Conservation (phyloP, 495 filamentous ascomycete species). For the Xylaria sp. region DNA sequence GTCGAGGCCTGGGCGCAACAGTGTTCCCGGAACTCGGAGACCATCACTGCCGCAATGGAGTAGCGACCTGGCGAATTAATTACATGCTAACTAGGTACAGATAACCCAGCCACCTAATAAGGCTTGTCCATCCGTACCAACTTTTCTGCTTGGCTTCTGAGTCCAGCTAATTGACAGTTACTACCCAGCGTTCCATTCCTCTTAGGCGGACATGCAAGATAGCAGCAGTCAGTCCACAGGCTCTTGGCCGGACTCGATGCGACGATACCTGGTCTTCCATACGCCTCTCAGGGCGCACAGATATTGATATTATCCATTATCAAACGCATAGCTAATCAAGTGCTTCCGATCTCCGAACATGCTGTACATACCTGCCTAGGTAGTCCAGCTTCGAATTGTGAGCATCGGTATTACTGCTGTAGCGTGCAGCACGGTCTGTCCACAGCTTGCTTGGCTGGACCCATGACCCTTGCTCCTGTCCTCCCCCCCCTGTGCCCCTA, state of each 20-base stretch:
- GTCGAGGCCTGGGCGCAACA: neutral
- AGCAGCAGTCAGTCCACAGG: neutral
- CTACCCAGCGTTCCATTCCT: neutral
- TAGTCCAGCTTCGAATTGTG: neutral
- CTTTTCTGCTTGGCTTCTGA: neutral
- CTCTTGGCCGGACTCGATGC: neutral
- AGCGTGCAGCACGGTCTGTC: conserved; percentile 4
- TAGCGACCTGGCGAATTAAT: too few relatives aligned
- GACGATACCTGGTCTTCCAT: neutral
- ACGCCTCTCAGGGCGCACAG: neutral
- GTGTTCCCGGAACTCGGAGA: neutral
- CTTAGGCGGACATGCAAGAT: neutral
- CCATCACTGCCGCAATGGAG: neutral
- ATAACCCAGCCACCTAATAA: conserved; percentile 1
- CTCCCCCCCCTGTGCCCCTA: conserved; percentile 5
- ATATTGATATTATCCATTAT: conserved; percentile 1
- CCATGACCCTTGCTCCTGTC: neutral
- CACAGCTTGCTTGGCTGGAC: neutral
- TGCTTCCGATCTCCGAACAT: conserved; percentile 3
- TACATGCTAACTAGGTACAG: neutral
- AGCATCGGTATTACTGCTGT: conserved; percentile 1
- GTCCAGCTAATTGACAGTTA: neutral
- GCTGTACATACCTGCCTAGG: conserved; percentile 2
- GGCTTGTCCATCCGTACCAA: neutral
- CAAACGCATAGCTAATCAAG: conserved; percentile 8